phyloP scores from a whole-genome alignment of 2,329 filamentous ascomycete genomes.

The Penicillium janthinellum region DNA sequence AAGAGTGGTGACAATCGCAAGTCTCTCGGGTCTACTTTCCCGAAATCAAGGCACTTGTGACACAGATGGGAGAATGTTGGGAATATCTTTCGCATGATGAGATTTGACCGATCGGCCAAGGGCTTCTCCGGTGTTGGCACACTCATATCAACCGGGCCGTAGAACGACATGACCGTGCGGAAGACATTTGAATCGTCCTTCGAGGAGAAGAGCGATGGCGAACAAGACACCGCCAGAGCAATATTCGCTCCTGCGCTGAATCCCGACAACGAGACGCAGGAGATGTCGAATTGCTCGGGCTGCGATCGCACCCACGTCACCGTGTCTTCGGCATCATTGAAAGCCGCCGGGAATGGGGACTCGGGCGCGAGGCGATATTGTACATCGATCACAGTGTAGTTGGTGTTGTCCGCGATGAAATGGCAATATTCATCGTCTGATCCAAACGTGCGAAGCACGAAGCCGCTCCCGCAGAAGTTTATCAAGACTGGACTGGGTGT shows the following conservation, averaged over 20 bases:
- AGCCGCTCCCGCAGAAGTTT: constrained; percentile 36
- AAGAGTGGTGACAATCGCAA: constrained; percentile 29
- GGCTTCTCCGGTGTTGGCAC: constrained; percentile 17
- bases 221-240: constrained; percentile 33
- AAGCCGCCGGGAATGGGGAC: constrained; percentile 40
- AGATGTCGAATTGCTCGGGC: constrained; percentile 33
- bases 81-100: constrained; percentile 25
- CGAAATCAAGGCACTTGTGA: constrained; percentile 25
- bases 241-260: constrained; percentile 48
- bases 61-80: constrained; percentile 29
- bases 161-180: constrained; percentile 34
- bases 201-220: constrained; percentile 14
- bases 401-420: constrained; percentile 23
- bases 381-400: constrained; percentile 39
- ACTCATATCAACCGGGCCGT: constrained; percentile 28
- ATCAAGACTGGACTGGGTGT: constrained; percentile 26
- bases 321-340: constrained; percentile 41
- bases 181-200: constrained; percentile 19
- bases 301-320: constrained; percentile 36
- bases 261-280: constrained; percentile 37
- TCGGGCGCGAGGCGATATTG: constrained; percentile 45
- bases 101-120: constrained; percentile 16
- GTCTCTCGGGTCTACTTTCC: constrained; percentile 17
- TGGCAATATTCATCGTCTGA: constrained; percentile 32
- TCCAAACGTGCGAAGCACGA: constrained; percentile 33